A percentile compares a stretch with the other conserved stretches of the same genome.
Conservation (phyloP, 768 basidiomycete genomes). For the Cystobasidium tubakii region DNA sequence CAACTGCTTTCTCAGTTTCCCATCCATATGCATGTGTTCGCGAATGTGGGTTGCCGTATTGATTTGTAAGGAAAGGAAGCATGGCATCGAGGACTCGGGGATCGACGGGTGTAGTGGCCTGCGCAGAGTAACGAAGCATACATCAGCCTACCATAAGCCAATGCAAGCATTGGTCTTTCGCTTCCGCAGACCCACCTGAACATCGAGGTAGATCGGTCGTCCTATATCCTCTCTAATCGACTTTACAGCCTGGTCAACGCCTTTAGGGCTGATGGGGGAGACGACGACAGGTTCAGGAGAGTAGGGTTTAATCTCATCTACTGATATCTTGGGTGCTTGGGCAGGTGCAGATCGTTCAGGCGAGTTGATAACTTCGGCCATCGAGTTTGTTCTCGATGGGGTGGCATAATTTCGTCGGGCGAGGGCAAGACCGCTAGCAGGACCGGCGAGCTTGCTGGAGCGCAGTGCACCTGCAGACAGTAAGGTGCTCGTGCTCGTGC, state of each 20-base stretch:
- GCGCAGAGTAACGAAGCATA: conserved; percentile 1
- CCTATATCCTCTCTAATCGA: conserved; percentile 28
- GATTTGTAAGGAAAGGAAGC: conserved; percentile 90
- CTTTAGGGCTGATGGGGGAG: neutral
- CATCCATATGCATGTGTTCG: conserved; percentile 98
- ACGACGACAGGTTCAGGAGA: conserved; percentile 15
- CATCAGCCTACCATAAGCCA: neutral
- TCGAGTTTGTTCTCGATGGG: conserved; percentile 2
- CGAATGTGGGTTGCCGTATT: conserved; percentile 96
- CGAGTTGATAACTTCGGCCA: conserved; percentile 7
- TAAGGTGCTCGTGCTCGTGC: neutral
- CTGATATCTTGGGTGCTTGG: conserved; percentile 6
- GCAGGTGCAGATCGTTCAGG: neutral
- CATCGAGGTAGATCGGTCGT: conserved; percentile 89
- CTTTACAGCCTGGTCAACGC: conserved; percentile 28
- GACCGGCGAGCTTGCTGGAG: neutral
- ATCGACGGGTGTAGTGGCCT: conserved; percentile 97
- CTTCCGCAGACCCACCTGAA: conserved; percentile 79
- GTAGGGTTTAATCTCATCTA: conserved; percentile 13
- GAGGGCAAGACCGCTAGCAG: neutral
- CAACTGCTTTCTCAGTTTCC: conserved; percentile 94
- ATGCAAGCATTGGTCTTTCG: no score
- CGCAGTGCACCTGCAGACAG: neutral
- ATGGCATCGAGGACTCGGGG: conserved; percentile 94
- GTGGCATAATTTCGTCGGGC: conserved; percentile 14